Base-by-base conservation (phyloP, 208 protist genomes). In the Acanthamoeba lenticulata region DNA sequence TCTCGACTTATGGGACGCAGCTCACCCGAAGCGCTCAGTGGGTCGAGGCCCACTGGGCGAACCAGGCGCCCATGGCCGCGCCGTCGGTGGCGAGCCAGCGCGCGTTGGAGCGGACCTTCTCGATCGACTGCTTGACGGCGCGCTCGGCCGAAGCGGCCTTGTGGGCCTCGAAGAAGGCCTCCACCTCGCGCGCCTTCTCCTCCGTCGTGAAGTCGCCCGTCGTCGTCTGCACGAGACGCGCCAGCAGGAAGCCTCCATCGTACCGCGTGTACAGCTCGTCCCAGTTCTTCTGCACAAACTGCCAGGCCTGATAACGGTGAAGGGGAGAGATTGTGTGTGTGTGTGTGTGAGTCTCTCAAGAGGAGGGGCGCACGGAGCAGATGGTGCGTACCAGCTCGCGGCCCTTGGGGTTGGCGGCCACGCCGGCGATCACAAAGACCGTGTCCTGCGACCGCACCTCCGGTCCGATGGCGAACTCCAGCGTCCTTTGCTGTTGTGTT, bases 371-470 rank as follows among this genome's bases (percentile, higher is more conserved):
- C 19, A 81, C 15, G 29, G 19, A 81, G 29, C 19, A 44, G 24
- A 81, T 40, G 69, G 69, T 24, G 29, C 15, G n/a, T 81, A 81
- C 69, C 81, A 90, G 29, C n/a, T 90, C 81, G 21, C 81, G 60
- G 81, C 81, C 81, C 34, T 47, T 60, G 47, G 40, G 49, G 49
- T 90, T 90, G 38, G 81, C 81, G 6, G 49, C 36, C 40, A 94
- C 52, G 77, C 77, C n/a, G 9, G 49, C 92, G 21, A 90, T 91
- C n/a, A 94, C 92, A 34, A 95, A 86, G 36, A 93, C 90, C 9
- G 69, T 89, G 69, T 96, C 95, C 72, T 96, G 94, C 6, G 69
- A 72, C 45, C 89, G 60, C 32, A 97, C 94, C 44, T 96, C 72
- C 27, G 38, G 13, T 13, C 92, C 94, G 0, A 96, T 29, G 9